These are phyloP conservation scores for Diaporthe destruens DNA, from an alignment of 2,329 filamentous ascomycete species.

Conservation along the genomic window DNA sequence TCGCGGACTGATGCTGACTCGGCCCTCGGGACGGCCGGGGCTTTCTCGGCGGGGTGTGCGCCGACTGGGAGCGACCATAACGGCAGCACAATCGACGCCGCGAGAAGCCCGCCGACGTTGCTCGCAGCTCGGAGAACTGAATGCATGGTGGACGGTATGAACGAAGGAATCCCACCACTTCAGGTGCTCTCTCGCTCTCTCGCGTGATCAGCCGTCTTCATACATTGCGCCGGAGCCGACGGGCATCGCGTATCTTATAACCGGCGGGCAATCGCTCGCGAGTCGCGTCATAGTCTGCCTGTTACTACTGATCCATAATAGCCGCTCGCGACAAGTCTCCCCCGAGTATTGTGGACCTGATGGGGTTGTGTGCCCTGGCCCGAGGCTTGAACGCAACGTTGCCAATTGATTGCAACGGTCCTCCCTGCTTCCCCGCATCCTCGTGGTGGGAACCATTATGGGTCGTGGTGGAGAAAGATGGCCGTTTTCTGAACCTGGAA, in stretches of 20 bases:
- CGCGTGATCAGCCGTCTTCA: background rate
- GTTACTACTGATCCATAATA: background rate
- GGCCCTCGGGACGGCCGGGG: background rate
- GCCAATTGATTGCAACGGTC: background rate
- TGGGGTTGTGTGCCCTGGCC: constrained; percentile 5
- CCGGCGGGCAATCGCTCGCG: background rate
- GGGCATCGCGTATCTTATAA: constrained; percentile 1
- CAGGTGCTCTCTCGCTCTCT: background rate
- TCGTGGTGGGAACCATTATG: background rate
- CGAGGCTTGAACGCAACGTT: constrained; percentile 20
- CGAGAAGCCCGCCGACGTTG: constrained; percentile 18
- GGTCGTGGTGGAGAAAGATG: background rate
- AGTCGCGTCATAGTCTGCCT: constrained; percentile 1
- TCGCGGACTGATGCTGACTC: constrained; percentile 26
- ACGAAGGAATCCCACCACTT: background rate
- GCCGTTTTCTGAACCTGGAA: too few relatives aligned
- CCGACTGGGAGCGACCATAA: background rate
- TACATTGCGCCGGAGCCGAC: accelerated
- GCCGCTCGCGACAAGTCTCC: constrained; percentile 33
- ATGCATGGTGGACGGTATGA: constrained; percentile 5
- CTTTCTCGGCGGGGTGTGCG: constrained; percentile 12
- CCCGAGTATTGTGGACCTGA: constrained; percentile 28
- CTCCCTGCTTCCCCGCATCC: constrained; percentile 4
- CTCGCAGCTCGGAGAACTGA: constrained; percentile 7
- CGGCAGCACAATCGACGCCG: constrained; percentile 1